phyloP scores from a whole-genome alignment of 805 yeast genomes.

The Candida ponderosae region DNA sequence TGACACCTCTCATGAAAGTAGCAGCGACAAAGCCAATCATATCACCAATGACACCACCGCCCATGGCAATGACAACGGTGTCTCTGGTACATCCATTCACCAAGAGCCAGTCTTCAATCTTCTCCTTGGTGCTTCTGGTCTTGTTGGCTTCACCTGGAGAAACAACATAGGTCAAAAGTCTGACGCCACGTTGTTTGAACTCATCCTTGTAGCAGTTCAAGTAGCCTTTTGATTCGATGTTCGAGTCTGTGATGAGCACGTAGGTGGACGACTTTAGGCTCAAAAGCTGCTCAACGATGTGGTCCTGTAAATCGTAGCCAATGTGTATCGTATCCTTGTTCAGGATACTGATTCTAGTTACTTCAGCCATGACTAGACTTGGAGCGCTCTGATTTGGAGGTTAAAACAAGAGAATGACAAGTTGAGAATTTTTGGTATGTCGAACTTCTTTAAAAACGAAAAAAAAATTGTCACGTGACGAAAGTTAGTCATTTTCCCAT shows the following conservation, averaged over 20 bases:
- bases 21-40: slow-evolving; percentile 99
- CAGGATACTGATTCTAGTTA: slow-evolving; percentile 60
- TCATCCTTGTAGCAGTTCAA: slow-evolving; percentile 37
- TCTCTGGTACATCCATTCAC: slow-evolving; percentile 89
- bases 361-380: slow-evolving; percentile 4
- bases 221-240: slow-evolving; percentile 62
- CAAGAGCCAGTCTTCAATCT: slow-evolving; percentile 84
- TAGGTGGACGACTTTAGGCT: slow-evolving; percentile 80
- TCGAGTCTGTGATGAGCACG: slow-evolving; percentile 82
- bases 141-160: slow-evolving; percentile 93
- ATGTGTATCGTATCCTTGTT: slow-evolving; percentile 83
- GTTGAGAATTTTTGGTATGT: too few relatives aligned
- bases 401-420: too few relatives aligned
- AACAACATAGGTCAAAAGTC: slow-evolving; percentile 67
- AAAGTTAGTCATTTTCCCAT: too few relatives aligned
- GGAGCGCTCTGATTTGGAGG: not conserved
- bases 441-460: too few relatives aligned
- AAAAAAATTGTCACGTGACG: too few relatives aligned
- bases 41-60: slow-evolving; percentile 98
- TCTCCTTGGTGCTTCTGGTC: slow-evolving; percentile 82
- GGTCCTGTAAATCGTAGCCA: slow-evolving; percentile 73
- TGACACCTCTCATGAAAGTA: slow-evolving; percentile 96
- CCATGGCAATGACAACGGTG: slow-evolving; percentile 87
- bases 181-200: slow-evolving; percentile 41
- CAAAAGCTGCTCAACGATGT: slow-evolving; percentile 56